Evolutionary conservation across 1,284 basidiomycete genomes (phyloP).

Genomic region (Malassezia furfur): DNA sequence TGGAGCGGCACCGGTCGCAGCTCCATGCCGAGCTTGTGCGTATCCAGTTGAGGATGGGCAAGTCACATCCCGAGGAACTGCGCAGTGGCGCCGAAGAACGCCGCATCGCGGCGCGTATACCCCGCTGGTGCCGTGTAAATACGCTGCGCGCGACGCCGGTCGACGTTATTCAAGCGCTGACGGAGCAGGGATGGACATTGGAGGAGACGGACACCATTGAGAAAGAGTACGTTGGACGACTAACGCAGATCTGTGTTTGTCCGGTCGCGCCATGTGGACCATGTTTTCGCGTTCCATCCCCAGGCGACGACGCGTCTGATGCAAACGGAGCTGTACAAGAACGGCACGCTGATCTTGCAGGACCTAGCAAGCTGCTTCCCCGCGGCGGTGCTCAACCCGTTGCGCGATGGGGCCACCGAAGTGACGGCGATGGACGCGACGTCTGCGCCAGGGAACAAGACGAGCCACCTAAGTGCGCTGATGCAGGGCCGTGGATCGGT

Average conservation of each 20-base stretch:
- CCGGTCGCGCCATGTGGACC: constrained; percentile 58
- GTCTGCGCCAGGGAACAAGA: constrained; percentile 96
- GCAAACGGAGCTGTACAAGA: constrained; percentile 53
- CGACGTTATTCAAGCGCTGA: constrained; percentile 58
- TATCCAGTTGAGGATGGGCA: constrained; percentile 58
- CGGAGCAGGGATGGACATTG: constrained; percentile 35
- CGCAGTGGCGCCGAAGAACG: constrained; percentile 25
- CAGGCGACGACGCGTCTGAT: constrained; percentile 32
- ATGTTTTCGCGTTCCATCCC: constrained; percentile 69
- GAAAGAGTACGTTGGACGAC: constrained; percentile 28
- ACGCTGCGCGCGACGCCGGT: constrained; percentile 12
- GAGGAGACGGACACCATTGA: constrained; percentile 18
- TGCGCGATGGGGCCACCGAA: background rate
- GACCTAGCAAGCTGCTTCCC: constrained; percentile 98
- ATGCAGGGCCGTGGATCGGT: constrained; percentile 17
- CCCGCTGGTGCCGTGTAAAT: constrained; percentile 43
- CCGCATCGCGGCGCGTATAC: constrained; percentile 25
- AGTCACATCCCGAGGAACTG: constrained; percentile 27
- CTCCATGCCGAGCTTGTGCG: constrained; percentile 72
- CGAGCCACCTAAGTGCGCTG: constrained; percentile 78
- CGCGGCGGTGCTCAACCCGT: constrained; percentile 57
- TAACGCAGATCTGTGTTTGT: constrained; percentile 41
- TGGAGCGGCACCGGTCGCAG: constrained; percentile 69
- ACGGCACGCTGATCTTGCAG: constrained; percentile 80
- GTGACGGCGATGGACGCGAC: constrained; percentile 75